Base-by-base conservation (phyloP, 2,329 filamentous ascomycete genomes). In the Fusarium liriodendri region DNA sequence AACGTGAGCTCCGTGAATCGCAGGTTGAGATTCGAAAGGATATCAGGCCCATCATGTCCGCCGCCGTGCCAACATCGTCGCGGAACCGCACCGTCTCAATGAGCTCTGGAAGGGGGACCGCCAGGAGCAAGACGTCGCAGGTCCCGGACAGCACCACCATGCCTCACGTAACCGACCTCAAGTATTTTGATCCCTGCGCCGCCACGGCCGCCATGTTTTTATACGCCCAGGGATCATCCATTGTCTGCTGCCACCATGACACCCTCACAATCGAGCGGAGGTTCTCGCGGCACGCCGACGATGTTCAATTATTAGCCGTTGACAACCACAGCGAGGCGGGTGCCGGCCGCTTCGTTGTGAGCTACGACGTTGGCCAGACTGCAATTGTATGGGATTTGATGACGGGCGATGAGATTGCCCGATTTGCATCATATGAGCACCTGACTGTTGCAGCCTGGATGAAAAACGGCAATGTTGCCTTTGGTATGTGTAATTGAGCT, bases 361-460 rank as follows among this genome's bases (percentile, higher is more conserved):
- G 95, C 84, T 98, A 98, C 79, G 97, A 99, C 86, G 90, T 90
- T 20, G 93, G 94, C 40, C 94, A 96, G 82, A 98, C 94, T 1
- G 95, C 95, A 5, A 98, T 98, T 80, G 94, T 98, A 9, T 99
- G 97, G 97, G 96, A 99, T 83, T 88, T 98, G 70, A 91, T 97
- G 85, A 97, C 95, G 0, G 97, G 97, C 58, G 92, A 95, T 69
- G 95, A 98, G 83, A 89, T 98, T 67, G 92, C 96, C 42, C 90
- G 95, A n/a, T 98, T 98, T 84, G 92, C 93, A 27, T 97, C 95
- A 0, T 98, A 97, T 79, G 95, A 97, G 79, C 90, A 94, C 75
- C 89, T 98, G 72, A 92, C 92, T 25, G 92, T 94, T 33, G 96
- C 95, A 40, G 89, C 94, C 14, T 99, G 97, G 95, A 98, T 99